Base-by-base conservation (phyloP, 768 basidiomycete genomes). In the Clavulina sp. region DNA sequence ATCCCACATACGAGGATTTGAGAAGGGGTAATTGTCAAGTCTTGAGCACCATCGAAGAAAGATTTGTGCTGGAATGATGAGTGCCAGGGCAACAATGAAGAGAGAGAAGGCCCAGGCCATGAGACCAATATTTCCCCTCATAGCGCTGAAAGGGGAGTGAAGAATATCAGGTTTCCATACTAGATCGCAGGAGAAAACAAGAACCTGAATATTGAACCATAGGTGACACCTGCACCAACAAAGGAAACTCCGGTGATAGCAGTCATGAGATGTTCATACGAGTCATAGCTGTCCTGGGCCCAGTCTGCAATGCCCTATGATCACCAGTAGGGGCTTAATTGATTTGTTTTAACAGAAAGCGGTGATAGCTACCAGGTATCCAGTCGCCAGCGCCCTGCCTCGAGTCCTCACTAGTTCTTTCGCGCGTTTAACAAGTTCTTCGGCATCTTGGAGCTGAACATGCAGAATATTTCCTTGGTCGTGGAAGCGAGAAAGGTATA, bases 221-320 rank as follows among this genome's bases (percentile, higher is more conserved):
- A 49, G 16, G 29, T 33, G 9, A 49, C 7, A 49, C 48, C 48
- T 13, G 48, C 48, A 26, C 48, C 48, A 28, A 49, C 13, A 46
- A 9, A 9, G 26, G 13, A 46, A 13, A 46, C 13, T 13, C 9
- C 43, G 26, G 43, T 46, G 13, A 46, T 46, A 16, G 43, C 43
- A 16, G 13, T 46, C 13, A 46, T 26, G 43, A 46, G 43, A 26
- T 46, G 13, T 13, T 46, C 43, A 24, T 46, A 46, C 1, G 43
- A 9, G 9, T 46, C 26, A 9, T 24, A 46, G 13, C 13, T 24
- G 1, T 46, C 43, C 43, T 46, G 26, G 43, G 26, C 9, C 1
- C 1, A n/a, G n/a, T n/a, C n/a, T n/a, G n/a, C n/a, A n/a, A n/a
- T n/a, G n/a, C n/a, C n/a, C n/a, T n/a, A n/a, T n/a, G n/a, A n/a